phyloP scores from a whole-genome alignment of 2,329 filamentous ascomycete species.

The Aureobasidium sp. region DNA sequence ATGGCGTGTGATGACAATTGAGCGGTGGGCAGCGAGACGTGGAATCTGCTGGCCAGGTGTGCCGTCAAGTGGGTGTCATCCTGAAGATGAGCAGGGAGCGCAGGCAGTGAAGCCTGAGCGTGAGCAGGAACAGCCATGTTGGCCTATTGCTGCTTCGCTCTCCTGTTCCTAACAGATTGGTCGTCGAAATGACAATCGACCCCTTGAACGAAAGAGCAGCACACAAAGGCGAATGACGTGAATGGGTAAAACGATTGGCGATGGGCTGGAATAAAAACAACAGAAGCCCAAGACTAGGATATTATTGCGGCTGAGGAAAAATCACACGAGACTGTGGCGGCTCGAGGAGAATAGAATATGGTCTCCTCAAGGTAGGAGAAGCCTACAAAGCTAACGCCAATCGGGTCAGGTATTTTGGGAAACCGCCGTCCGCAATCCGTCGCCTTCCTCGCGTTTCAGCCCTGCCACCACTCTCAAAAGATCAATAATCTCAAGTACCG shows the following conservation, averaged over 20 bases:
- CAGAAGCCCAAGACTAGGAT: background rate
- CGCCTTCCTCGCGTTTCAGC: background rate
- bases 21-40: constrained; percentile 82
- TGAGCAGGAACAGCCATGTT: constrained; percentile 44
- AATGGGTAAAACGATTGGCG: background rate
- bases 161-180: constrained; percentile 46
- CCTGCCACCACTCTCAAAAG: background rate
- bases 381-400: background rate
- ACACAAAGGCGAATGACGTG: background rate
- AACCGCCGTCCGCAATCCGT: background rate
- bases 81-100: constrained; percentile 76
- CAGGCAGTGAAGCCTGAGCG: constrained; percentile 79
- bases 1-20: constrained; percentile 85
- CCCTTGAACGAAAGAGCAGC: constrained; percentile 40
- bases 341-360: background rate
- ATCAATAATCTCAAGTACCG: background rate
- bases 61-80: constrained; percentile 72
- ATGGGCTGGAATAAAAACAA: background rate
- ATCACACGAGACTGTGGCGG: constrained; percentile 6
- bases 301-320: background rate
- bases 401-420: background rate
- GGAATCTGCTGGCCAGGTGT: constrained; percentile 81
- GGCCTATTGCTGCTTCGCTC: constrained; percentile 15
- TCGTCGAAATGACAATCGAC: constrained; percentile 55
- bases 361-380: background rate